Evolutionary conservation across 2,329 filamentous ascomycete species (phyloP), one percentile per base, ranked within the genome.

Genomic region (Talaromyces islandicus): DNA sequence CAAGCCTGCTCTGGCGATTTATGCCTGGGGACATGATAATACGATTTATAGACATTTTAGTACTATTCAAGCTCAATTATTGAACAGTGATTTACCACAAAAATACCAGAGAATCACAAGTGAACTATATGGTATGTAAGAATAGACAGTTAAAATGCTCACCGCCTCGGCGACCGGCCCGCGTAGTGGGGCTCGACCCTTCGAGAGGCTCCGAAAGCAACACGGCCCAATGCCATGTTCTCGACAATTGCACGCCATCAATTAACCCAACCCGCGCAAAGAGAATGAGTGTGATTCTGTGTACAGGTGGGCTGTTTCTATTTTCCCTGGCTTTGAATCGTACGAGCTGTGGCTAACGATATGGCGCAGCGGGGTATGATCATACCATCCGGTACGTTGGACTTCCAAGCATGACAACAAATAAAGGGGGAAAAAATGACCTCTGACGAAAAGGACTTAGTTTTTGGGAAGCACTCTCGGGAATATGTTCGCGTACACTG

Each of bases 381-480:
- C 88, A 89, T 74, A 90, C 88, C 30, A 90, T 91, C 65, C 82
- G 87, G 87, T 89, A 79, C 68, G 78, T 68, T 41, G 32, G 6
- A n/a, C 43, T 24, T 48, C 27, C 24, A 46, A 19, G n/a, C 21
- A 21, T 29, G 43, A 30, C 14, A 25, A 29, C 35, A 54, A 48
- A 38, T n/a, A n/a, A n/a, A n/a, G n/a, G n/a, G n/a, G 57, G 17
- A 57, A 58, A 64, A 27, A 56, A 63, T n/a, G 54, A 62, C 24
- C 24, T 27, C 21, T 24, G 17, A 46, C 53, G 61, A 30, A 21
- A 32, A 29, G 19, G 25, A 30, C 54, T 51, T 72, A 95, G 92
- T 65, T 99, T 99, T 80, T 99, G 94, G 94, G 94, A 99, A 77
- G 94, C 94, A 1, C 85, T 99, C 59, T 97, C 92, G 11, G 94